Percentiles rank a stretch among this genome's conserved stretches.
Evolutionary conservation across 1,284 basidiomycete species (phyloP).

Genomic region (Amylostereum chailletii): DNA sequence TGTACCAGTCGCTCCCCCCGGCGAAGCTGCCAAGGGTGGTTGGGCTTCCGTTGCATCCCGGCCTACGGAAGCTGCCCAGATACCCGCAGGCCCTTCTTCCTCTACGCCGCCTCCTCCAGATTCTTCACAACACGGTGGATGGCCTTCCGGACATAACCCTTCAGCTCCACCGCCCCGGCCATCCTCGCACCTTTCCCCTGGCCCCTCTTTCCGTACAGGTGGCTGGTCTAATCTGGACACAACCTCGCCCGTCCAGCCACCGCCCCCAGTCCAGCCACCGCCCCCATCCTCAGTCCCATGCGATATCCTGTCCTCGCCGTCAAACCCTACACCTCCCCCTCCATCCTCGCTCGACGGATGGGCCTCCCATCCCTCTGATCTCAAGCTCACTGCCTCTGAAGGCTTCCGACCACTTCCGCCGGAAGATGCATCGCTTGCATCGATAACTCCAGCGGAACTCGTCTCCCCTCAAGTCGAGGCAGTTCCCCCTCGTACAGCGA

Average conservation of each 20-base stretch:
- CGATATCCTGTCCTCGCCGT: neutral
- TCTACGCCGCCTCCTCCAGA: too few species aligned
- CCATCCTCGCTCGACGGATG: neutral
- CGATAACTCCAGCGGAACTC: neutral
- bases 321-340: neutral
- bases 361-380: neutral
- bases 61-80: neutral
- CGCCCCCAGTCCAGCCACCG: slow-evolving; percentile 13
- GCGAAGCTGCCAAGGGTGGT: neutral
- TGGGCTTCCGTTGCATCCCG: neutral
- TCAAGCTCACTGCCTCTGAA: neutral
- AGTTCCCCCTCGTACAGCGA: neutral
- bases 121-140: too few species aligned
- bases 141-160: neutral
- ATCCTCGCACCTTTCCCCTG: slow-evolving; percentile 4
- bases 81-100: too few species aligned
- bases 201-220: slow-evolving; percentile 43
- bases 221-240: slow-evolving; percentile 21
- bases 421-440: neutral
- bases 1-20: slow-evolving; percentile 16
- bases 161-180: neutral
- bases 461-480: neutral
- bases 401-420: neutral
- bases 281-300: slow-evolving; percentile 6
- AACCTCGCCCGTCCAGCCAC: neutral